Base-by-base conservation (phyloP, 2,329 filamentous ascomycete genomes). In the Pleochaeta shiraiana region DNA sequence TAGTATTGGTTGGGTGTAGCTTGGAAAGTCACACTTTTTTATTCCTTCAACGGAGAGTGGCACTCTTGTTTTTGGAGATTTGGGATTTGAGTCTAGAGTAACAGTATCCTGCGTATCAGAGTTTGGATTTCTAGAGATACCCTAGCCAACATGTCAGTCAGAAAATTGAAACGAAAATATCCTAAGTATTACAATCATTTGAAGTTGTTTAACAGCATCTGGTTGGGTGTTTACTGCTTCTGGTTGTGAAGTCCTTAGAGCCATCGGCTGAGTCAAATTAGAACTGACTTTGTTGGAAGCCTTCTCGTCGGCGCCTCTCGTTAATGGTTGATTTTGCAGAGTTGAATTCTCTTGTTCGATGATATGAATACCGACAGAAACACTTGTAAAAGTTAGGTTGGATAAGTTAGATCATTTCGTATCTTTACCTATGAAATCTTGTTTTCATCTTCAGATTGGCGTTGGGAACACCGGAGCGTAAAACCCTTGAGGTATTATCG, bases 31-130 rank as follows among this genome's bases (percentile, higher is more conserved):
- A 24, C 21, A 16, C 30, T 39, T 53, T 11, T 31, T 31, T 11
- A 6, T 16, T 30, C 7, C 11, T 28, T 57, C 21, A n/a, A n/a
- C n/a, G n/a, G 16, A 37, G 31, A 24, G 24, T 43, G 16, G n/a
- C 4, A 21, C 30, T 30, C 6, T 50, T 45, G 31, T 47, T 33
- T 19, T 50, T 47, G 47, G 53, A 21, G 50, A 39, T 28, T 24
- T 60, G 11, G 16, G 31, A 9, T n/a, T n/a, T n/a, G 53, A 60
- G 26, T 60, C 55, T 30, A 64, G 34, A 6, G 26, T 39, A 12
- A 64, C 16, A n/a, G 68, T 69, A 59, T 69, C 66, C 63, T 69
- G 68, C 12, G 68, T 69, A 12, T 63, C 62, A 14, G 55, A 53
- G 28, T 64, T 55, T 57, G 37, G 63, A 47, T 55, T 31, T 64